phyloP scores from a whole-genome alignment of 441 rosid genomes.

The Gossypium davidsonii region DNA sequence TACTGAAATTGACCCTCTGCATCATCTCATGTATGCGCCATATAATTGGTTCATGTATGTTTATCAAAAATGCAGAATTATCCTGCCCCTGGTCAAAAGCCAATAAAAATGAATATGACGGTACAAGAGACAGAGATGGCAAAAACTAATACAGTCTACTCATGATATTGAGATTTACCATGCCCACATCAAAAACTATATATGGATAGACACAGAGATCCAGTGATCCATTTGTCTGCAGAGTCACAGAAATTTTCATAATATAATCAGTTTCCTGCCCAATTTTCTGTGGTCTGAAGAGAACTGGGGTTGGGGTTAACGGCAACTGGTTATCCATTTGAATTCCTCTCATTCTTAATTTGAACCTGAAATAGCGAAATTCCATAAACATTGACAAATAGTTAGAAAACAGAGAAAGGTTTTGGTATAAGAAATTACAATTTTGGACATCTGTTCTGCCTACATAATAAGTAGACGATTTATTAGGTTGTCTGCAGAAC shows the following conservation, averaged over 20 bases:
- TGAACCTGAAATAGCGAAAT: conserved; percentile 48
- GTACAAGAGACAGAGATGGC: conserved; percentile 7
- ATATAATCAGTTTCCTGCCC: conserved; percentile 64
- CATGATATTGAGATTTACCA: background rate
- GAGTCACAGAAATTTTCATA: conserved; percentile 71
- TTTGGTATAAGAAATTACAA: background rate
- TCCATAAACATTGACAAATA: background rate
- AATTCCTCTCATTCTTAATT: conserved; percentile 71
- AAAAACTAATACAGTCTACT: background rate
- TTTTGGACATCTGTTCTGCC: background rate
- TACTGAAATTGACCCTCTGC: conserved; percentile 72
- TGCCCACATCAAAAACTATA: conserved; percentile 71
- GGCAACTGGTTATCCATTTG: conserved; percentile 98
- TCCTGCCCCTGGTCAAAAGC: conserved; percentile 67
- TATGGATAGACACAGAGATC: conserved; percentile 82
- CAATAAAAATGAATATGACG: conserved; percentile 16
- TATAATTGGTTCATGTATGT: conserved; percentile 92
- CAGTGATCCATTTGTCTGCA: conserved; percentile 75
- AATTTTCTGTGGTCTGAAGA: conserved; percentile 84
- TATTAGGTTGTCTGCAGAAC: background rate
- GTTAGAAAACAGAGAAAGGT: background rate
- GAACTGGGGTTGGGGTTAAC: conserved; percentile 88
- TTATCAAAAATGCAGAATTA: conserved; percentile 68
- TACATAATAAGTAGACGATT: background rate
- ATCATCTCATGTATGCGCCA: conserved; percentile 99